Evolutionary conservation across 176 grass and related monocot species (phyloP), one percentile per base, ranked within the genome.

Genomic region (Thalia dealbata): DNA sequence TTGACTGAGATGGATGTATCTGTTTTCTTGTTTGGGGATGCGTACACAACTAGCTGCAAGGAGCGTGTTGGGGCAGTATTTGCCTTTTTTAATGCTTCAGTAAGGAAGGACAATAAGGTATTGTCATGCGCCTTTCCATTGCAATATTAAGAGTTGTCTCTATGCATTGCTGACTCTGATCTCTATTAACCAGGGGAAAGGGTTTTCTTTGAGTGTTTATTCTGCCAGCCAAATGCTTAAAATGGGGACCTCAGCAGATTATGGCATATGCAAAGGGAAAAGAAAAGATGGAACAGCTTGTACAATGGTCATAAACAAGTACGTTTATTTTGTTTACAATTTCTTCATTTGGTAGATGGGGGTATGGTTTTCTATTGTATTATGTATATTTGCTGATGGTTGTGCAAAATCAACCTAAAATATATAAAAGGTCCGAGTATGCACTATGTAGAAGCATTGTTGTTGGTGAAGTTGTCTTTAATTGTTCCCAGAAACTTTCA

Each of bases 271-370:
- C 72, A 97, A 88, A 84, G 93, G 93, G 60, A 97, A 88, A 75
- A 92, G 87, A 77, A 92, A 97, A 78, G 93, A 97, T 52, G 93
- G 93, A 14, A 73, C 91, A 76, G 73, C 82, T n/a, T 97, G 93
- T 76, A 88, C 85, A 52, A 97, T 97, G 93, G 76, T 38, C 30
- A 91, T 92, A 84, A 88, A 82, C 75, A 97, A 88, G 93, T 97
- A 92, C 23, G 80, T 66, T 69, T 63, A 12, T 0, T n/a, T 6
- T 68, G 42, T 68, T 30, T 30, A 28, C 0, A 30, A 38, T 38
- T 30, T 64, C 62, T 15, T 64, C 11, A 64, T 64, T 64, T 30
- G 14, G 16, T 16, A 30, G 16, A 24, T 15, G 25, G 6, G 6
- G 0, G 29, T 18, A 15, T 0, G 14, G 14, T 7, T 7, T 64